Base-by-base conservation (phyloP, 1,284 basidiomycete species). In the Microstroma glucosiphilum region DNA sequence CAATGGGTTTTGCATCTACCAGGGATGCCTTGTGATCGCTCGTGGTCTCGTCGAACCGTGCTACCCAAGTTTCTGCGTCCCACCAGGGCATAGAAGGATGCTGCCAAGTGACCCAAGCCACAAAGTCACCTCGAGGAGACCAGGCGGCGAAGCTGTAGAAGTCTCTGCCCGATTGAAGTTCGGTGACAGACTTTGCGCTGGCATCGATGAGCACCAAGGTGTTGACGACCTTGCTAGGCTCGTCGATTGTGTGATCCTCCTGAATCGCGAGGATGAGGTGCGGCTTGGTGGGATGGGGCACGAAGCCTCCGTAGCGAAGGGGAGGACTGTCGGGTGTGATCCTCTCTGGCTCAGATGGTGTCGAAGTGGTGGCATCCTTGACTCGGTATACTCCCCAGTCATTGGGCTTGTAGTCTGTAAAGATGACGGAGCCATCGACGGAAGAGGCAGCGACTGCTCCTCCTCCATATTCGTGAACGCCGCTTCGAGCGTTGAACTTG, bases 71-170 rank as follows among this genome's bases (percentile, higher is more conserved):
- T 70, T 87, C 81, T 0, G 85, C 83, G 19, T 86, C 87, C 69
- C 89, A 86, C 87, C 88, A 91, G 21, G 89, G 88, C 89, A 91
- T 90, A 71, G 89, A 85, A 0, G 89, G 89, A 66, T 81, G 80
- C 40, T 75, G 71, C 89, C 89, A 91, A 64, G 87, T 83, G 56
- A 86, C 82, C 86, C 87, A 91, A 2, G 84, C 84, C 19, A 91
- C 70, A 51, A 83, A 83, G 21, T 79, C 82, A 0, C 88, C 89
- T 68, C 88, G 85, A 0, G 87, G 84, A 23, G 87, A 88, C 78
- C 89, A 88, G 26, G 79, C 81, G 0, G 88, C 85, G 1, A 82
- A 69, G 6, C 74, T 82, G 70, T 88, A 89, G 77, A 89, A 89
- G 73, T 89, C 87, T 2, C 84, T 83, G 11, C 86, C 87, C n/a